Base-by-base conservation (phyloP, 148 eudicot species). In the Pouteria glomerata region DNA sequence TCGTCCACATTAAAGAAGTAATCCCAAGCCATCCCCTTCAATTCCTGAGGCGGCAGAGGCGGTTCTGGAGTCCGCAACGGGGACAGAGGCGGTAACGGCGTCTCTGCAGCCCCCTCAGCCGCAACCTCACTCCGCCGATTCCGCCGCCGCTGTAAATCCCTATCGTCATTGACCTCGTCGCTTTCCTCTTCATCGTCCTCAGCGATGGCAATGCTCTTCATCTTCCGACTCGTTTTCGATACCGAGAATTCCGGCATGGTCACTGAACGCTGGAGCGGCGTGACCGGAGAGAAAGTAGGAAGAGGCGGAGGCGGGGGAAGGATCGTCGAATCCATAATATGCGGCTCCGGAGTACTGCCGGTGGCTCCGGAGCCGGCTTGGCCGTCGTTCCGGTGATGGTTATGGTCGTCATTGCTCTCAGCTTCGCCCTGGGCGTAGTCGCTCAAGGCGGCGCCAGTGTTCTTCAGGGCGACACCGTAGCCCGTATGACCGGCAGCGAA, bases 221-320 rank as follows among this genome's bases (percentile, higher is more conserved):
- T 91, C 72, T 85, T 86, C 77, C 86, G 73, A 65, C 76, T 80
- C 19, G 70, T 73, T 59, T 81, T 81, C 34, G 88, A 76, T 6
- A 63, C 78, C 0, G 88, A 66, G 52, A 84, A 63, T 79, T 75
- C 92, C 62, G 98, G 98, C 98, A 94, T 95, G 37, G 96, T 95
- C 13, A 82, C 84, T 0, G 98, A 80, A 14, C 98, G 84, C 57
- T 82, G 91, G 58, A 94, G 82, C 0, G 89, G 90, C 13, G 94
- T 57, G 6, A 80, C 73, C 2, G 92, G 90, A 26, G 96, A 83
- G 52, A 86, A 87, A 18, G 69, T 59, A 0, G 98, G 93, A 5
- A 85, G 80, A 0, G 96, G 93, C 13, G 98, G 98, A 0, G 98
- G 97, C 5, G 96, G 96, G 0, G 95, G 98, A 0, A 87, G 94